A percentile compares a stretch with the other conserved stretches of the same genome.
These are phyloP conservation scores for Solanum phureja DNA, from an alignment of 257 asterid genomes.

Conservation along the genomic window DNA sequence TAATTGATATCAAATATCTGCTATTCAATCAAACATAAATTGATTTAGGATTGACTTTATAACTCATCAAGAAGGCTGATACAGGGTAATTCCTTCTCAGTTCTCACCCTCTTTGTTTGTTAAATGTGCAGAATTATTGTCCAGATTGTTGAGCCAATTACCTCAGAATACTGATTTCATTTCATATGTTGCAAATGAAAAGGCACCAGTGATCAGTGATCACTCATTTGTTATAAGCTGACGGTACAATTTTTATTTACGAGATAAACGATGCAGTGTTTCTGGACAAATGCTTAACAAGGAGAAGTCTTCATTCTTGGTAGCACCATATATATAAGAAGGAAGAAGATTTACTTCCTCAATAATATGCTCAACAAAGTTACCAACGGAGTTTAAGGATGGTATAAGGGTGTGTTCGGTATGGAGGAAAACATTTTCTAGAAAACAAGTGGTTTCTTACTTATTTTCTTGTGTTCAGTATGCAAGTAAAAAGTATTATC, in stretches of 20 bases:
- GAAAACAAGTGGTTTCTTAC: not conserved
- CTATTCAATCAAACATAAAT: not conserved
- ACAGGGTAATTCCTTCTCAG: not conserved
- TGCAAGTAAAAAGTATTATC: not conserved
- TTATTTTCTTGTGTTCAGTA: not conserved
- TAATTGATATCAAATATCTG: not conserved
- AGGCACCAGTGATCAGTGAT: not conserved
- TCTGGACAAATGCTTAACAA: not conserved
- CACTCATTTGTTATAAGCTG: not conserved
- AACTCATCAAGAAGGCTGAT: not conserved
- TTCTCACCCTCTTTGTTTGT: not conserved
- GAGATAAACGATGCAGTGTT: not conserved
- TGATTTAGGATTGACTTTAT: not conserved
- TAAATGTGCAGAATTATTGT: not conserved
- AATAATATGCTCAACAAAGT: not conserved
- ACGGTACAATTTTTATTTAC: not conserved
- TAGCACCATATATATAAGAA: not conserved
- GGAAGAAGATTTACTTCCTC: not conserved
- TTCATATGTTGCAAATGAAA: not conserved
- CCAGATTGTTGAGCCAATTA: not conserved
- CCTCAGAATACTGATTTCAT: not conserved
- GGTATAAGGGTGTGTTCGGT: not conserved
- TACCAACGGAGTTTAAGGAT: not conserved
- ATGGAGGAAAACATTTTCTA: too few relatives aligned
- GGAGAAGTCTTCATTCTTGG: not conserved